A percentile compares a stretch with the other conserved stretches of the same genome.
Evolutionary conservation across 2,329 filamentous ascomycete genomes (phyloP).

Genomic region (Scolecobasidium constrictum): DNA sequence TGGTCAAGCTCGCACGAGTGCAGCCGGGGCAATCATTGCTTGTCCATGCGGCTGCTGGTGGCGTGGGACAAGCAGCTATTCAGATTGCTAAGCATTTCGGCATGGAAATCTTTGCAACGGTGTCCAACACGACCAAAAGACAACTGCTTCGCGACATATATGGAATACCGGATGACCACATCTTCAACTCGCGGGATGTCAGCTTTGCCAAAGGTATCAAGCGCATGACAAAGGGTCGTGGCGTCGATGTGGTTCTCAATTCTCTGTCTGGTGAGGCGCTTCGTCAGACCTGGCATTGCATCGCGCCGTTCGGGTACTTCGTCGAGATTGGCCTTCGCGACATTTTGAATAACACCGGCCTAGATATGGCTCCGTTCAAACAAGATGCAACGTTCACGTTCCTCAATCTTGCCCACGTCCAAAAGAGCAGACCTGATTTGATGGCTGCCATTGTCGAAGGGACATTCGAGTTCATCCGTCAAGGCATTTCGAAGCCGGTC

Average conservation of each 20-base stretch:
- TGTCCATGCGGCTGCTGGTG: constrained; percentile 19
- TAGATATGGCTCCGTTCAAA: constrained; percentile 11
- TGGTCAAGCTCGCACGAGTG: constrained; percentile 21
- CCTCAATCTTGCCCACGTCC: constrained; percentile 1
- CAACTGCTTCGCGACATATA: constrained; percentile 13
- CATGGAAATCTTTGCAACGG: constrained; percentile 17
- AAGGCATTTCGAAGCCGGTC: not conserved
- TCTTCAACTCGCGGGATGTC: constrained; percentile 21
- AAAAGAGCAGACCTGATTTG: constrained; percentile 3
- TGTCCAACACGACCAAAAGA: constrained; percentile 15
- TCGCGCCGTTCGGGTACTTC: constrained; percentile 2
- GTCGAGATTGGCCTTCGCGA: constrained; percentile 17
- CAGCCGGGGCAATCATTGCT: constrained; percentile 21
- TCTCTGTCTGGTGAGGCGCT: constrained; percentile 17
- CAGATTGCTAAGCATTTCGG: constrained; percentile 16
- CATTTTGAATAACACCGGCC: constrained; percentile 7
- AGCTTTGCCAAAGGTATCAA: constrained; percentile 17
- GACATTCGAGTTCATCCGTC: not conserved
- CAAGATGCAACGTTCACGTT: not conserved
- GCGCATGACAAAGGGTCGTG: constrained; percentile 17
- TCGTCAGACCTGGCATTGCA: constrained; percentile 1
- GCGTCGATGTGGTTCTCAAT: constrained; percentile 25
- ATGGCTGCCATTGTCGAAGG: not conserved
- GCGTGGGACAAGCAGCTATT: constrained; percentile 21
- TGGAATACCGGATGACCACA: constrained; percentile 16